Conservation (phyloP, 139 green algal species). For the Micractinium conductrix region DNA sequence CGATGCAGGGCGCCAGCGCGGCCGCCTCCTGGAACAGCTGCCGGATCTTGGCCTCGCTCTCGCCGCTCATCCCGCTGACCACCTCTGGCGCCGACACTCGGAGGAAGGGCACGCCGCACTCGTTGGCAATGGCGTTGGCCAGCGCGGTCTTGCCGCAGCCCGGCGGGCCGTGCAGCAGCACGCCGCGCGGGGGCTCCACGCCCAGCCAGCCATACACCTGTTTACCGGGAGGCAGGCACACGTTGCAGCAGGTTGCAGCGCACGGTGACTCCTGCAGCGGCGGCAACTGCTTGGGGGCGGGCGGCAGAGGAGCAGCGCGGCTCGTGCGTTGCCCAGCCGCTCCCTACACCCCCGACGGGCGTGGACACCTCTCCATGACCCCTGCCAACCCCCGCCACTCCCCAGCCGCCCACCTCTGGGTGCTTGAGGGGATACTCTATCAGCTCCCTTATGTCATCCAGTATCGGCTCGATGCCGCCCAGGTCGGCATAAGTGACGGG, state of each 20-base stretch:
- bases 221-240: not conserved
- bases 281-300: no score
- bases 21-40: constrained; percentile 84
- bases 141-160: constrained; percentile 92
- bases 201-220: constrained; percentile 90
- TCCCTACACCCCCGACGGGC: no score
- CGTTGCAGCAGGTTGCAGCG: no score
- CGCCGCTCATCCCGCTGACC: constrained; percentile 82
- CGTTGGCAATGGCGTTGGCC: constrained; percentile 91
- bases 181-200: constrained; percentile 87
- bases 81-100: constrained; percentile 81
- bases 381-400: not conserved
- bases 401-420: constrained; percentile 71
- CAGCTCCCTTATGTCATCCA: constrained; percentile 84
- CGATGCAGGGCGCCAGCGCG: constrained; percentile 81
- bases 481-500: constrained; percentile 80
- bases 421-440: constrained; percentile 92
- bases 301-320: no score
- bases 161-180: constrained; percentile 92
- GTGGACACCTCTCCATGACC: not conserved
- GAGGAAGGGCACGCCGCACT: constrained; percentile 91
- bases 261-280: no score
- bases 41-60: constrained; percentile 87
- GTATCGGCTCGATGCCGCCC: constrained; percentile 85
- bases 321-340: not conserved